These are phyloP conservation scores for Metarhizium brunneum DNA, from an alignment of 2,329 filamentous ascomycete genomes.

Conservation along the genomic window DNA sequence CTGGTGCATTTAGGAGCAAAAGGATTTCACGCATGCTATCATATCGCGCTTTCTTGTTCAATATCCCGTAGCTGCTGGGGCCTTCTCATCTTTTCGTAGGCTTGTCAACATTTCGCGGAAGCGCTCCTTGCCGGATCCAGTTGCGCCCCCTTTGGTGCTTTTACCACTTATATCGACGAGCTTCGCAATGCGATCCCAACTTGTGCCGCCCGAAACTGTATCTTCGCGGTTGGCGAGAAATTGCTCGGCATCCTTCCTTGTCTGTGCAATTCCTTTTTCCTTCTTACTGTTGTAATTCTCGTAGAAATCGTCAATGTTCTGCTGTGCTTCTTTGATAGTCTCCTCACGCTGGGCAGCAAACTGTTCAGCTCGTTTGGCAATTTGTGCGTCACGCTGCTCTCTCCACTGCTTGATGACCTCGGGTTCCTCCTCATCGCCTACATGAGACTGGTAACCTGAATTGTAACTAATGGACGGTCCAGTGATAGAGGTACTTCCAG, in stretches of 20 bases:
- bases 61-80: conserved; percentile 56
- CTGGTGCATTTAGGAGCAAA: background rate
- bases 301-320: conserved; percentile 98
- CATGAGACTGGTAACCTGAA: conserved; percentile 49
- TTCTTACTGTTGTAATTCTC: conserved; percentile 98
- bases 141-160: conserved; percentile 74
- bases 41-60: conserved; percentile 22
- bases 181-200: conserved; percentile 97
- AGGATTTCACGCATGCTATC: background rate
- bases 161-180: conserved; percentile 96
- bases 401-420: conserved; percentile 90
- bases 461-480: conserved; percentile 56
- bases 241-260: conserved; percentile 83
- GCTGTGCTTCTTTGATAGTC: conserved; percentile 79
- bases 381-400: conserved; percentile 73
- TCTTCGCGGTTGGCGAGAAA: conserved; percentile 86
- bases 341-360: conserved; percentile 74
- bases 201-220: conserved; percentile 87
- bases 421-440: conserved; percentile 68
- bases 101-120: conserved; percentile 86
- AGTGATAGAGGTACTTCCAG: conserved; percentile 49
- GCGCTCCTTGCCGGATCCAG: conserved; percentile 87
- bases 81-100: conserved; percentile 88
- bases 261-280: conserved; percentile 85
- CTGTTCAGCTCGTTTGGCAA: conserved; percentile 76